Evolutionary conservation across 805 yeast species (phyloP).

Genomic region (Metschnikowia arizonensis): DNA sequence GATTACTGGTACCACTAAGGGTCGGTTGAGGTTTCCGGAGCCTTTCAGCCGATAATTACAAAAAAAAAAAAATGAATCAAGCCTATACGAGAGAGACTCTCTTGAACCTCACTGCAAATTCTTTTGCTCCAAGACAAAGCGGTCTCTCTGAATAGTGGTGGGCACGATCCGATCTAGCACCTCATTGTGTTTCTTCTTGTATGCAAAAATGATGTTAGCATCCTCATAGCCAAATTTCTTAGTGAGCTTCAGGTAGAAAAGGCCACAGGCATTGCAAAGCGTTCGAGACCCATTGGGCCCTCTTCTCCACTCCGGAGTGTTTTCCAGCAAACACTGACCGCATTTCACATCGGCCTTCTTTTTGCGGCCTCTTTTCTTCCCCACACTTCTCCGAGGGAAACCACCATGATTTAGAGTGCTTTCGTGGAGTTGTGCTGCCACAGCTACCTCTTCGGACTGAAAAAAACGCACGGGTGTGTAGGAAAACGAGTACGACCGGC

Average conservation of each 20-base stretch:
- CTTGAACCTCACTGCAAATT: background rate
- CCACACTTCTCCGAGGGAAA: background rate
- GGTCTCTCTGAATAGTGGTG: constrained; percentile 11
- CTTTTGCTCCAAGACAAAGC: constrained; percentile 6
- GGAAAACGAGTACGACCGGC: constrained; percentile 1
- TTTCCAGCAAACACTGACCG: constrained; percentile 19
- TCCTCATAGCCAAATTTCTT: constrained; percentile 43
- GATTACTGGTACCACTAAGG: constrained; percentile 7
- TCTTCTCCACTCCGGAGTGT: constrained; percentile 90
- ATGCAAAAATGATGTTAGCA: constrained; percentile 28
- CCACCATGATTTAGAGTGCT: background rate
- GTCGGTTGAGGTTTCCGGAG: background rate
- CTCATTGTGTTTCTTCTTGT: constrained; percentile 15
- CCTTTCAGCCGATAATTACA: background rate
- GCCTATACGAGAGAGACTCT: too few relatives aligned
- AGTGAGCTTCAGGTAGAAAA: constrained; percentile 61
- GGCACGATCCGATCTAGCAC: constrained; percentile 17
- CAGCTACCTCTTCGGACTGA: background rate
- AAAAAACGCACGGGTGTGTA: background rate
- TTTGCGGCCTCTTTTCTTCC: constrained; percentile 19
- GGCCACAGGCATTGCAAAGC: constrained; percentile 89
- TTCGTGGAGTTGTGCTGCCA: background rate
- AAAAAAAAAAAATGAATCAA: too few relatives aligned
- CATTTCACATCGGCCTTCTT: constrained; percentile 17
- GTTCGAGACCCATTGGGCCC: constrained; percentile 84